These are phyloP conservation scores for Gossypium schwendimanii DNA, from an alignment of 441 rosid species.

Conservation along the genomic window DNA sequence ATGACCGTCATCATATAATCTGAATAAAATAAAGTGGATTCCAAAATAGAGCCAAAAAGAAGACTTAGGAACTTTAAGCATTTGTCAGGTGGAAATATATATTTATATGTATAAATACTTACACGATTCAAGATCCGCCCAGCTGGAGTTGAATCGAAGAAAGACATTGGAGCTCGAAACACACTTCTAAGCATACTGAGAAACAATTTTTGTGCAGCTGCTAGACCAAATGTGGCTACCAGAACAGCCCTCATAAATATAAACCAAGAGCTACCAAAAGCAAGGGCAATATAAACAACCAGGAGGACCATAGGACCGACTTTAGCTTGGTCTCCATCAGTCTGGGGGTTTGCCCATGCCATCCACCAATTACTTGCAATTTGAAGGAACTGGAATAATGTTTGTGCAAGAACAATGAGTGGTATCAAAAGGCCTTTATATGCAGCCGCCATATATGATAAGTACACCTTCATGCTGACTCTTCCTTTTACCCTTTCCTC, in stretches of 20 bases:
- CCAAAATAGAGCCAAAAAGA: not conserved
- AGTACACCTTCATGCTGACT: constrained; percentile 93
- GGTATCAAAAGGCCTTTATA: constrained; percentile 90
- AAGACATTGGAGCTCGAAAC: constrained; percentile 94
- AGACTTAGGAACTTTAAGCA: not conserved
- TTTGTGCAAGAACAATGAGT: constrained; percentile 80
- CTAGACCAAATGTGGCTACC: constrained; percentile 97
- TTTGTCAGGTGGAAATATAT: not conserved
- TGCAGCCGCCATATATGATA: constrained; percentile 98
- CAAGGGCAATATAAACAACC: constrained; percentile 86
- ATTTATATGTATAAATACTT: constrained; percentile 12
- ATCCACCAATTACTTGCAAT: constrained; percentile 99
- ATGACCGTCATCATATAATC: constrained; percentile 11
- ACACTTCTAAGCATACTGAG: constrained; percentile 89
- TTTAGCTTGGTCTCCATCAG: constrained; percentile 84
- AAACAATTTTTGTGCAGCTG: constrained; percentile 94
- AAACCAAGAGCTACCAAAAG: constrained; percentile 97
- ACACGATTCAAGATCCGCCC: constrained; percentile 97
- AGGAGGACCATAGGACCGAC: constrained; percentile 78
- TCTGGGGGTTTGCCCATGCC: constrained; percentile 99
- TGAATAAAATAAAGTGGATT: not conserved
- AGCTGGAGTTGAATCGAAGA: constrained; percentile 98
- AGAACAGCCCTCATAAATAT: constrained; percentile 94
- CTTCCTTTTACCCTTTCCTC: constrained; percentile 97
- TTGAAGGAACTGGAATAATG: constrained; percentile 92